A percentile compares a stretch with the other conserved stretches of the same genome.
Evolutionary conservation across 2,329 filamentous ascomycete species (phyloP).

Genomic region (Alternaria triticimaculans): DNA sequence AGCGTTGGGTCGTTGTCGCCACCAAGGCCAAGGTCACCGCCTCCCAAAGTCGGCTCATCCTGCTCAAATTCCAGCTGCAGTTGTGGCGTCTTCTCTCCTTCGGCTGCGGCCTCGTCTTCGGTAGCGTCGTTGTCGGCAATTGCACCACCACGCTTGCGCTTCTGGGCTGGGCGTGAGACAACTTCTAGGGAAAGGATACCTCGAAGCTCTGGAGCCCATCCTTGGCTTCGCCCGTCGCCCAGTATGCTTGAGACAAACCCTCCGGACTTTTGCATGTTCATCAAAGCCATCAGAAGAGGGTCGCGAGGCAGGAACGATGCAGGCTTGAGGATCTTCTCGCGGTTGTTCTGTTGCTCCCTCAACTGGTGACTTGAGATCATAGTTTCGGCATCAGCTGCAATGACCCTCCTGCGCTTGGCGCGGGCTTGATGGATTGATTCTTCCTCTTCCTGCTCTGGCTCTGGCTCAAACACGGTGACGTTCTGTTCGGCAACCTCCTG

Average conservation of each 20-base stretch:
- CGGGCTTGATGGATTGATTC: constrained; percentile 69
- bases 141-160: constrained; percentile 91
- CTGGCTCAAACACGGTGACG: constrained; percentile 44
- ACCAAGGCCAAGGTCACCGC: constrained; percentile 52
- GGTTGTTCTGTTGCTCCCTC: constrained; percentile 84
- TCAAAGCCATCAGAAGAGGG: constrained; percentile 81
- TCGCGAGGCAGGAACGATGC: constrained; percentile 86
- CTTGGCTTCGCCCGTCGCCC: constrained; percentile 76
- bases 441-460: constrained; percentile 64
- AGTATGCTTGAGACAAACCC: constrained; percentile 89
- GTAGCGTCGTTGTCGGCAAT: constrained; percentile 79
- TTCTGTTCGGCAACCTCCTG: constrained; percentile 58
- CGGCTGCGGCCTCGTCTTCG: constrained; percentile 60
- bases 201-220: constrained; percentile 90
- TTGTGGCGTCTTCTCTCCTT: constrained; percentile 69
- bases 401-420: constrained; percentile 79
- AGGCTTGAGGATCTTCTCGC: constrained; percentile 83
- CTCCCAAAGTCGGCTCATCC: constrained; percentile 56
- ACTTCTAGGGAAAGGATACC: constrained; percentile 90
- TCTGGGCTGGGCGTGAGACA: constrained; percentile 78
- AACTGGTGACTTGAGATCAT: constrained; percentile 79
- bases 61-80: constrained; percentile 66
- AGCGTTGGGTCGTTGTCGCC: constrained; percentile 43
- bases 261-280: constrained; percentile 90
- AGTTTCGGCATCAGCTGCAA: constrained; percentile 82